Percentiles rank a stretch among this genome's conserved stretches.
Conservation (phyloP, 139 green algal genomes). For the Pleodorina starrii region DNA sequence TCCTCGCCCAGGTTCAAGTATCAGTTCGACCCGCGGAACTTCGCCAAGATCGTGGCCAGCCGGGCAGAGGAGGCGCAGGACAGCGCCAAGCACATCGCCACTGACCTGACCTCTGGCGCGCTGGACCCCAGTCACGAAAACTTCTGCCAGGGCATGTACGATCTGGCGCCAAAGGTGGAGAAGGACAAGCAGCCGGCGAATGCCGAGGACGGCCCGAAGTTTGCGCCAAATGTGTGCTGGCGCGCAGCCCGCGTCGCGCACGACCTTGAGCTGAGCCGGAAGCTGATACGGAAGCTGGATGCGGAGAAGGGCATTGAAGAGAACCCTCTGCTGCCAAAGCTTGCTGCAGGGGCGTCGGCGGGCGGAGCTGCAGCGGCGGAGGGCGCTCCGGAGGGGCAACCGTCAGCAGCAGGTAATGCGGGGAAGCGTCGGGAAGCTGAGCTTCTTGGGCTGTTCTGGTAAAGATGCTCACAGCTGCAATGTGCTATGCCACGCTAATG, state of each 20-base stretch:
- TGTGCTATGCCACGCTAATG: too few species aligned
- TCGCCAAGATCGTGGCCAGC: constrained; percentile 59
- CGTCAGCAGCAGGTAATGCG: background rate
- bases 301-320: constrained; percentile 80
- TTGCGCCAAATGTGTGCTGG: constrained; percentile 72
- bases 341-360: background rate
- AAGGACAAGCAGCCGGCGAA: constrained; percentile 24
- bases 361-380: background rate
- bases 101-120: constrained; percentile 55
- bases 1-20: constrained; percentile 40
- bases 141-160: constrained; percentile 70
- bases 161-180: constrained; percentile 52
- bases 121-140: constrained; percentile 58
- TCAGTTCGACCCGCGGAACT: constrained; percentile 64
- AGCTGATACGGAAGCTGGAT: constrained; percentile 82
- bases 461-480: too few species aligned
- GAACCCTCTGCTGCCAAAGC: constrained; percentile 69
- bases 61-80: constrained; percentile 60
- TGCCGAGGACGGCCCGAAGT: constrained; percentile 24
- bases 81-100: constrained; percentile 56
- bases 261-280: constrained; percentile 75
- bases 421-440: background rate
- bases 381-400: background rate
- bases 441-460: too few species aligned
- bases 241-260: constrained; percentile 62